Base-by-base conservation (phyloP, 805 yeast species). In the Maudiozyma pseudohumilis region DNA sequence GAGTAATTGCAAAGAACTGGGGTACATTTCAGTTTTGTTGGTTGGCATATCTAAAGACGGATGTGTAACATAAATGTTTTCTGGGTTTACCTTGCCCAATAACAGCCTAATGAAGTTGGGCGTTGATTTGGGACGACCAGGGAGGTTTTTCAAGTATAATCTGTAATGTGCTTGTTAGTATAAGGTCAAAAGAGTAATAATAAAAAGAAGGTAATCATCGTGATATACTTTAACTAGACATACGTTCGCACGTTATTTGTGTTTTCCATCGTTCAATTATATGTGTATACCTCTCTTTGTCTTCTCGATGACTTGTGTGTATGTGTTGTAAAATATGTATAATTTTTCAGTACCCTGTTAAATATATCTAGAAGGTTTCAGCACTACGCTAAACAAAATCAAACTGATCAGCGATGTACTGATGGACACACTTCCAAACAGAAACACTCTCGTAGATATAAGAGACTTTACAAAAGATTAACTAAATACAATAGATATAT, bases 71-170 rank as follows among this genome's bases (percentile, higher is more conserved):
- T 40, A 55, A 26, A 28, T 29, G 30, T 51, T 53, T 8, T 33
- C 19, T 12, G 44, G 41, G 30, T 51, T 46, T 6, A 52, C 45
- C 12, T 38, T 28, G 18, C 38, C 39, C n/a, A 54, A 29, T 11
- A 54, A 36, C 4, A 40, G 6, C 22, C 48, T 44, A 9, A 37
- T 46, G 38, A 42, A 52, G 21, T 44, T 40, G 11, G 39, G 41
- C 24, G 39, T 44, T 23, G 49, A 45, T 19, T 42, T 39, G n/a
- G 59, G 59, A 21, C 57, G 42, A 8, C 38, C 38, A 7, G 59
- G 57, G 24, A 51, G 13, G 28, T 54, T 52, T 9, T 44, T 37
- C 28, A 54, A 35, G 32, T 51, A 41, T 13, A 53, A 34, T 6
- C 53, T 35, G 11, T 15, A 2, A 22, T 16, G 17, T 17, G 16